A percentile compares a stretch with the other conserved stretches of the same genome.
These are phyloP conservation scores for Yarrowia keelungensis DNA, from an alignment of 805 yeast genomes.

Conservation along the genomic window DNA sequence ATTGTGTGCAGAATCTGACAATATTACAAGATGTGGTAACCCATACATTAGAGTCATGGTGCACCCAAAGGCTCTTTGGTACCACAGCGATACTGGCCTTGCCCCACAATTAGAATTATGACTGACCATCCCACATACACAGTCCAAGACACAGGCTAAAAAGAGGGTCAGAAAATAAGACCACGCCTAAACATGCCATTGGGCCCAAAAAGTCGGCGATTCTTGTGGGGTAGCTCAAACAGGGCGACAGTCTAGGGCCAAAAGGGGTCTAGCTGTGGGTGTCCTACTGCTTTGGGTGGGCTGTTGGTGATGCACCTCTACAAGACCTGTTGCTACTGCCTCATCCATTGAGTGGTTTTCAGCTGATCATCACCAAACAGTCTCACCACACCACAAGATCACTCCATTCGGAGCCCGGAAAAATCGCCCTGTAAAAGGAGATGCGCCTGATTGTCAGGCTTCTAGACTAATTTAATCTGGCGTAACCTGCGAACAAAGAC, in stretches of 20 bases:
- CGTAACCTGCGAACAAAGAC: slow-evolving; percentile 3
- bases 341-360: background rate
- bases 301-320: background rate
- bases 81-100: slow-evolving; percentile 20
- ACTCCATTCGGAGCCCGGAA: background rate
- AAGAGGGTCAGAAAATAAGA: background rate
- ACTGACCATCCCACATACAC: background rate
- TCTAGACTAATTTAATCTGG: slow-evolving; percentile 25
- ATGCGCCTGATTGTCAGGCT: slow-evolving; percentile 14
- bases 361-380: too few species aligned
- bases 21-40: background rate
- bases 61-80: background rate
- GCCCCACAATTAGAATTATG: background rate
- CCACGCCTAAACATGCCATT: background rate
- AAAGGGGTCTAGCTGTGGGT: background rate
- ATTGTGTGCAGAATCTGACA: too few species aligned
- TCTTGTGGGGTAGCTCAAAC: background rate
- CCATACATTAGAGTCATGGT: slow-evolving; percentile 8
- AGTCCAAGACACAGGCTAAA: background rate
- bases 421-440: background rate
- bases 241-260: background rate
- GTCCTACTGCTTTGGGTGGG: background rate
- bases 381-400: background rate
- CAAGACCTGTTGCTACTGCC: too few species aligned
- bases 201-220: background rate